Base-by-base conservation (phyloP, 2,329 filamentous ascomycete species). In the Verticillium isaacii region DNA sequence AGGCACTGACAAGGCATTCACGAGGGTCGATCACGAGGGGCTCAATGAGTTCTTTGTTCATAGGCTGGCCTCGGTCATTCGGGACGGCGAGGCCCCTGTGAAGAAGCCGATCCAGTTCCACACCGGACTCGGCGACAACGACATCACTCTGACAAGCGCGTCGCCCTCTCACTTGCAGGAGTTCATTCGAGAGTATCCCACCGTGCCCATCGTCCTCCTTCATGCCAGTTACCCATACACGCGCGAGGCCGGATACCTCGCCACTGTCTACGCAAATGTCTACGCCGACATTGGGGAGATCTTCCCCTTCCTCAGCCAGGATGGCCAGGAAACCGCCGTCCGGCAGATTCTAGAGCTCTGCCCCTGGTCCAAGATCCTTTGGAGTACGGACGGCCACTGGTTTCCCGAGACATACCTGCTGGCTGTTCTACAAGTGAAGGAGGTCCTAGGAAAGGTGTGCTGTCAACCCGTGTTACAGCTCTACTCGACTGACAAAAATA, bases 221-320 rank as follows among this genome's bases (percentile, higher is more conserved):
- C 91, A 96, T 70, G 88, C 91, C 0, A 85, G 90, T 2, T 96
- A 96, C 71, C 92, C 92, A 0, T 95, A 90, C 69, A 92, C 88
- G 0, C 83, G 88, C 41, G 90, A 95, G 74, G 85, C 89, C 0
- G 91, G 89, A 0, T 96, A 94, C 70, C 80, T 96, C 23, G 90
- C 92, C 0, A 85, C 85, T 0, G 86, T 90, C 25, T 95, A 93
- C 70, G 80, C 84, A 29, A 94, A 96, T 69, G 90, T 91, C 1
- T 95, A 92, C 70, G 85, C 92, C 14, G 92, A 96, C 69, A 85
- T 96, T 60, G 91, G 92, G 1, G 89, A 93, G 69, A 88, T 95
- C 0, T 96, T 95, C 63, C 91, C 91, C 0, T 88, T 88, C 74
- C 74, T 95, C 41, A 93, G 89, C 65, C 84, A 89, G 57, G 86